Conservation (phyloP, 768 basidiomycete genomes). For the Suillus bovinus region DNA sequence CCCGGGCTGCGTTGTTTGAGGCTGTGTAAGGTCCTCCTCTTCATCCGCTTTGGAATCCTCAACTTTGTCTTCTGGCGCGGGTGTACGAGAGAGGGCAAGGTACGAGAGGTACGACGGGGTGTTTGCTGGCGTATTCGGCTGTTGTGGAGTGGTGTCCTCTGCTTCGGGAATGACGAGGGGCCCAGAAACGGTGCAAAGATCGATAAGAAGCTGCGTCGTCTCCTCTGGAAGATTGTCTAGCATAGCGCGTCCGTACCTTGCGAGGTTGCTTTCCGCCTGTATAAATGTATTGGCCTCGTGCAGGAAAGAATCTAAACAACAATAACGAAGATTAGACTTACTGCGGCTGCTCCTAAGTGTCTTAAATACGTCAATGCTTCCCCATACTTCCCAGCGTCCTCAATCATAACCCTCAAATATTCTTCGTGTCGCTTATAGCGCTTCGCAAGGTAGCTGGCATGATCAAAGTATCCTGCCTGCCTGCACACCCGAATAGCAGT, state of each 20-base stretch:
- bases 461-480: constrained; percentile 95
- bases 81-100: constrained; percentile 67
- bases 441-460: constrained; percentile 90
- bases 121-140: constrained; percentile 25
- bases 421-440: constrained; percentile 93
- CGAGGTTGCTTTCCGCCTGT: constrained; percentile 84
- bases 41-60: constrained; percentile 11
- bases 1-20: constrained; percentile 24
- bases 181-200: constrained; percentile 76
- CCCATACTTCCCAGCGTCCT: constrained; percentile 73
- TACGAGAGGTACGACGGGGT: constrained; percentile 76
- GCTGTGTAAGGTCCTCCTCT: constrained; percentile 21
- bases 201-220: constrained; percentile 89
- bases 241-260: constrained; percentile 86
- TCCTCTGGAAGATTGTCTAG: constrained; percentile 81
- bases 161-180: constrained; percentile 45
- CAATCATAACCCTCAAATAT: constrained; percentile 90
- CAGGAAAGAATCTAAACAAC: neutral
- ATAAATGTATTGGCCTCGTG: neutral
- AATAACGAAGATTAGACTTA: constrained; percentile 40
- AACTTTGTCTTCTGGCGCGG: constrained; percentile 28
- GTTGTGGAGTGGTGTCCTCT: constrained; percentile 36
- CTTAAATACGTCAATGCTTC: constrained; percentile 85
- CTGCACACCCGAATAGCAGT: constrained; percentile 96
- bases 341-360: constrained; percentile 74